Evolutionary conservation across 1,139 yeast species (phyloP), one percentile per base, ranked within the genome.

Genomic region (Saccharomyces hybrid): DNA sequence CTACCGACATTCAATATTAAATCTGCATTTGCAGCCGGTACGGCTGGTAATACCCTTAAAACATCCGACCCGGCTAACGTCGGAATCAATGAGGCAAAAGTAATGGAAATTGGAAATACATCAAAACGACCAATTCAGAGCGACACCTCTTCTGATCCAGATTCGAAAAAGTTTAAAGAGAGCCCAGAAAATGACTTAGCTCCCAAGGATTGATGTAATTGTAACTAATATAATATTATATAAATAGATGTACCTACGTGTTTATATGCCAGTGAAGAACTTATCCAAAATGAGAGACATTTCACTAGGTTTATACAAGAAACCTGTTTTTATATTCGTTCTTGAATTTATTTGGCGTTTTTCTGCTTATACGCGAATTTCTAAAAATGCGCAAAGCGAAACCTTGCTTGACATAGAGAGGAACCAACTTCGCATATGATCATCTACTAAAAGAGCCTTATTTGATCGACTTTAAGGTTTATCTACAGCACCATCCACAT

Each of bases 21-120:
- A 41, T 47, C 56, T n/a, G 46, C 51, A 14, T 59, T 55, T 47
- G 49, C 56, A 3, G 50, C 54, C 23, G 50, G 49, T 7, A 28
- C 56, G 8, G 54, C 41, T 27, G 23, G 8, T 38, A 11, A 16
- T 11, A 16, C 42, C 9, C 9, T 14, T 11, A 34, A 34, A 34
- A 34, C 23, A 38, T 4, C 20, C 5, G 25, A 11, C 23, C 42
- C 9, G 5, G 23, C 9, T 38, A 16, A 38, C 23, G 23, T 2
- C 23, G 11, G 25, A 4, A 14, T 5, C 7, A 14, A 38, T 38
- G 23, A 38, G 23, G 23, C 23, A 38, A 16, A 38, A 38, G 11
- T 38, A 38, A 38, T 14, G 11, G 42, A 38, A 38, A 38, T 38
- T 16, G 42, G 25, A 38, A 38, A 14, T 16, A 38, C 42, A 16